Evolutionary conservation across 257 asterid species (phyloP).

Genomic region (Solanum sejunctum): DNA sequence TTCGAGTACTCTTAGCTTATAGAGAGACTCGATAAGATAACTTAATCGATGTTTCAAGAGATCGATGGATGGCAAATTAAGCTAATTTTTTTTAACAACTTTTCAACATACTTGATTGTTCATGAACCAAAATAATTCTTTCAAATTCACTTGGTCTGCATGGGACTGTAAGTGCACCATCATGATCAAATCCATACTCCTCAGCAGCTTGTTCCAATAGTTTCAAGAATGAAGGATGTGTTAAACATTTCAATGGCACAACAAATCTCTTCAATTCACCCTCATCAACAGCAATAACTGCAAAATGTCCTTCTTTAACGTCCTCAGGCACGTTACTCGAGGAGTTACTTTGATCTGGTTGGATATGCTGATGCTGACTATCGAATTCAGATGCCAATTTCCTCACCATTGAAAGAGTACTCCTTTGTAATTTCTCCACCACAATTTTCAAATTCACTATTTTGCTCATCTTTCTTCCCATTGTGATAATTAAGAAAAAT

Average conservation of each 20-base stretch:
- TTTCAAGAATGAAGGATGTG: slow-evolving; percentile 22
- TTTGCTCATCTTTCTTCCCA: slow-evolving; percentile 12
- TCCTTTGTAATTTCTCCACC: slow-evolving; percentile 41
- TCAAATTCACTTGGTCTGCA: slow-evolving; percentile 29
- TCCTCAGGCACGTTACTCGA: slow-evolving; percentile 31
- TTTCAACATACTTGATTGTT: background rate
- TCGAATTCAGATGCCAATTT: background rate
- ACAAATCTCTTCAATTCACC: slow-evolving; percentile 17
- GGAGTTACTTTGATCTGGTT: background rate
- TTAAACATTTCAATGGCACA: slow-evolving; percentile 19
- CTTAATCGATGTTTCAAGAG: background rate
- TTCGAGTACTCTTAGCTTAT: background rate
- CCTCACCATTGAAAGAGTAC: slow-evolving; percentile 19
- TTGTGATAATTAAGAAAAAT: background rate
- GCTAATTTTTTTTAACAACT: background rate
- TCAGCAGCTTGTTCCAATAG: slow-evolving; percentile 34
- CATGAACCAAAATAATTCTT: slow-evolving; percentile 9
- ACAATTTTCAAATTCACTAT: slow-evolving; percentile 38
- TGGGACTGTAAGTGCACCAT: slow-evolving; percentile 31
- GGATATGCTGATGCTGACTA: background rate
- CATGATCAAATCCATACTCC: slow-evolving; percentile 30
- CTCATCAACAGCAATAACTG: slow-evolving; percentile 21
- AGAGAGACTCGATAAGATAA: background rate
- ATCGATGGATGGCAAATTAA: background rate
- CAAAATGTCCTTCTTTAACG: slow-evolving; percentile 33